These are phyloP conservation scores for Serpula lacrymans DNA, from an alignment of 768 basidiomycete species.

Conservation along the genomic window DNA sequence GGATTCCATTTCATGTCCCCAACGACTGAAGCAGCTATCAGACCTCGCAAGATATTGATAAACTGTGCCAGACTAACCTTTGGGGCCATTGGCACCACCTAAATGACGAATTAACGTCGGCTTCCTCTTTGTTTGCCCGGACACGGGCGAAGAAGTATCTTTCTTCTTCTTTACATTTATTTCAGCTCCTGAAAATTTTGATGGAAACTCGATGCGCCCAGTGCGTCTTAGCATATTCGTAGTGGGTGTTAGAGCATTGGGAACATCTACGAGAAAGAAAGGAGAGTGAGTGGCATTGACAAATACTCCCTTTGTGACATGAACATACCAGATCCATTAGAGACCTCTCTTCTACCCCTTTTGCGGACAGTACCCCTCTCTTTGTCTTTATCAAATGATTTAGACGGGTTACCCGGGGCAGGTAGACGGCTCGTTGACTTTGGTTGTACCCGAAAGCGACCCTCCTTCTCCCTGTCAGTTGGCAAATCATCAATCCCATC, in stretches of 20 bases:
- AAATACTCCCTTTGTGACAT: conserved; percentile 1
- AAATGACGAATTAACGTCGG: conserved; percentile 88
- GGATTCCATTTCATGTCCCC: conserved; percentile 99
- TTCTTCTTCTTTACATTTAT: conserved; percentile 55
- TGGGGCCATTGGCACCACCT: conserved; percentile 60
- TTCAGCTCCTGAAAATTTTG: conserved; percentile 33
- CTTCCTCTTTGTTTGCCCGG: conserved; percentile 56
- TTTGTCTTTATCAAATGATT: conserved; percentile 35
- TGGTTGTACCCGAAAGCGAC: conserved; percentile 70
- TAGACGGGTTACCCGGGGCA: conserved; percentile 43
- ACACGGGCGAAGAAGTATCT: conserved; percentile 40
- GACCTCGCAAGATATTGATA: conserved; percentile 11
- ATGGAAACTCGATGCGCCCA: conserved; percentile 52
- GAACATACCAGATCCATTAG: conserved; percentile 40
- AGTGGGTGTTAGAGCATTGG: conserved; percentile 34
- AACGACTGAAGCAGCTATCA: conserved; percentile 54
- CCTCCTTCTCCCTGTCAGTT: conserved; percentile 81
- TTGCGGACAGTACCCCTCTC: conserved; percentile 59
- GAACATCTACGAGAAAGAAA: conserved; percentile 12
- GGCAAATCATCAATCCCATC: conserved; percentile 86
- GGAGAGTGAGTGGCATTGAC: conserved; percentile 2
- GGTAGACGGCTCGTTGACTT: conserved; percentile 64
- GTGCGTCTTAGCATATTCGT: conserved; percentile 57
- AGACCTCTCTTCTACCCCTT: conserved; percentile 49
- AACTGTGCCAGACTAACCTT: conserved; percentile 49